Percentiles rank a stretch among this genome's conserved stretches.
Conservation (phyloP, 75 land plant species). For the Cupressus sempervirens region DNA sequence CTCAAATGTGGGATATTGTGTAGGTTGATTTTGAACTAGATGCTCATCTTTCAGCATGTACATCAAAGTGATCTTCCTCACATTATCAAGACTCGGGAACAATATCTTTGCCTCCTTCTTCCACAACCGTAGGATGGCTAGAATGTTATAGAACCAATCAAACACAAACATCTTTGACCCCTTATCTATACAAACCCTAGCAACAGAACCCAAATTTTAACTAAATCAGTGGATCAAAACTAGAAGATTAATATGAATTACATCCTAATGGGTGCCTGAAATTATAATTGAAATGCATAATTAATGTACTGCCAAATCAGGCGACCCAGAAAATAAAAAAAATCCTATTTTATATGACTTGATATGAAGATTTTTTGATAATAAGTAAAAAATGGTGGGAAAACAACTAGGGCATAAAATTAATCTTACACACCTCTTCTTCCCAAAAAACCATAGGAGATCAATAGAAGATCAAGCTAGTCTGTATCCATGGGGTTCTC, state of each 20-base stretch:
- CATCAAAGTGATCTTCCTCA: slow-evolving; percentile 32
- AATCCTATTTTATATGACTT: too few relatives aligned
- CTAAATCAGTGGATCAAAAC: not conserved
- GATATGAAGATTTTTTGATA: too few relatives aligned
- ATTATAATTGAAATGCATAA: not conserved
- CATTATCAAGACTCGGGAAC: slow-evolving; percentile 29
- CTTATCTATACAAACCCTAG: not conserved
- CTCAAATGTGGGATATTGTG: slow-evolving; percentile 74
- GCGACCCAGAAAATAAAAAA: not conserved
- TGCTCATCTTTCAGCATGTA: slow-evolving; percentile 79
- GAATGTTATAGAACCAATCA: slow-evolving; percentile 8
- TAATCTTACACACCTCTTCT: too few relatives aligned
- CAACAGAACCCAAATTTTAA: not conserved
- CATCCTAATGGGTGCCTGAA: not conserved
- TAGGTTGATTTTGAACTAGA: slow-evolving; percentile 75
- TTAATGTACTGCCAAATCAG: not conserved
- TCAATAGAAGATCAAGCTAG: too few relatives aligned
- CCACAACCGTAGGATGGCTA: not conserved
- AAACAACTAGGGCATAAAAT: too few relatives aligned
- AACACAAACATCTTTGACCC: not conserved
- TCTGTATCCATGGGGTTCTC: too few relatives aligned
- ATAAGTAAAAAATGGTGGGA: too few relatives aligned
- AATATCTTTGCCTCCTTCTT: slow-evolving; percentile 14
- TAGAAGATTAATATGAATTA: not conserved
- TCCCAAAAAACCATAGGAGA: too few relatives aligned